Base-by-base conservation (phyloP, 331 rosid genomes). In the Rhamnella rubrinervis region DNA sequence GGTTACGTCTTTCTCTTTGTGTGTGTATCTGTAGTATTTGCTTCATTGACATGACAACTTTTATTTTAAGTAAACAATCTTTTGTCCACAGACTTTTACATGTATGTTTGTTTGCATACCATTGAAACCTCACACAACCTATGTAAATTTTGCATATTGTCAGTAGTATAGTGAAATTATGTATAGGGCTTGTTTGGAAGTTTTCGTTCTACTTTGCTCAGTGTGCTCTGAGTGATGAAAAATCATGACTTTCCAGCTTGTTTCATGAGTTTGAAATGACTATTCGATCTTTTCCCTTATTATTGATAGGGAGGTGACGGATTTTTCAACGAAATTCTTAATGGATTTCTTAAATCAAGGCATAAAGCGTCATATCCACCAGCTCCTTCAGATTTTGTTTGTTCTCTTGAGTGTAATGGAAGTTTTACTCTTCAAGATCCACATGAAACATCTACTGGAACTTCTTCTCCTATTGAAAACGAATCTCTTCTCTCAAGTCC, bases 281-380 rank as follows among this genome's bases (percentile, higher is more conserved):
- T 67, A 70, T 71, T 58, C 49, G 28, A 20, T 25, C 31, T 60
- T 53, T 12, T 58, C 61, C 78, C 38, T 62, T 76, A 78, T 35
- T 77, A 80, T 23, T 84, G 74, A 70, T 85, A 90, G 98, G 98
- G 98, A 59, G 98, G 98, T 78, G 98, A 93, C 80, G 97, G 98
- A 49, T 87, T 93, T 77, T 93, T 93, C 91, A 93, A 93, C 71
- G 98, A 93, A 88, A 88, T 93, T 86, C 97, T 93, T 25, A 93
- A 93, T 75, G 98, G 98, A 47, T 88, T 90, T 82, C 97, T 93
- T 77, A 80, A 86, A 64, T 83, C 96, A 74, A 84, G 96, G 85
- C 90, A 87, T 80, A 85, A 83, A 76, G 83, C 96, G 73, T 85
- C 92, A 26, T 76, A 77, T 61, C 98, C 98, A 21, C 97, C 95